Evolutionary conservation across 495 filamentous ascomycete species (phyloP).

Genomic region (Halenospora varia): DNA sequence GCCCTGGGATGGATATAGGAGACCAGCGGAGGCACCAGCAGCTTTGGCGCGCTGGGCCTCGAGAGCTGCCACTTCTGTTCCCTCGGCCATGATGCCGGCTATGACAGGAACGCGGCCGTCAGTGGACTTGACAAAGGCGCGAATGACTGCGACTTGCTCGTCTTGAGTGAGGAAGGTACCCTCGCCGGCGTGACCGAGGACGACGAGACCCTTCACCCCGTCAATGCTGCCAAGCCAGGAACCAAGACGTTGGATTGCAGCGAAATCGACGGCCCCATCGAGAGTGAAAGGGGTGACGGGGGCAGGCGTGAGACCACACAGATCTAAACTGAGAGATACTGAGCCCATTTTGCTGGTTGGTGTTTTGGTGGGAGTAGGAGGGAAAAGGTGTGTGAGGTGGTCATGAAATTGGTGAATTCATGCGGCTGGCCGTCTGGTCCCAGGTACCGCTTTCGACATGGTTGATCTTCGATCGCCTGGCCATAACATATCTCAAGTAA

Average conservation of each 20-base stretch:
- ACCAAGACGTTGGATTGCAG: slow-evolving; percentile 32
- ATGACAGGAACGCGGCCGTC: slow-evolving; percentile 33
- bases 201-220: slow-evolving; percentile 34
- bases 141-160: slow-evolving; percentile 33
- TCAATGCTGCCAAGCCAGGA: slow-evolving; percentile 34
- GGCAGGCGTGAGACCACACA: slow-evolving; percentile 31
- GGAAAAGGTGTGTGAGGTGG: slow-evolving; percentile 1
- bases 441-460: slow-evolving; percentile 7
- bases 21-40: slow-evolving; percentile 32
- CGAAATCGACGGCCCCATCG: slow-evolving; percentile 29
- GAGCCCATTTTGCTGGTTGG: slow-evolving; percentile 5
- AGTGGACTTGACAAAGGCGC: slow-evolving; percentile 34
- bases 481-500: slow-evolving; percentile 28
- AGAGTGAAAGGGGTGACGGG: slow-evolving; percentile 33
- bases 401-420: slow-evolving; percentile 6
- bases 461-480: slow-evolving; percentile 21
- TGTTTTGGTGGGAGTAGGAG: neutral
- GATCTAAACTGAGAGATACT: slow-evolving; percentile 12
- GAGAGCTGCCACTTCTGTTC: slow-evolving; percentile 34
- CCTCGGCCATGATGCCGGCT: slow-evolving; percentile 33
- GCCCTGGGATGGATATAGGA: slow-evolving; percentile 35
- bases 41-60: slow-evolving; percentile 34
- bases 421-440: slow-evolving; percentile 1
- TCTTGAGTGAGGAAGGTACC: slow-evolving; percentile 33
- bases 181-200: slow-evolving; percentile 34